Percentiles rank a stretch among this genome's conserved stretches.
phyloP scores from a whole-genome alignment of 1,284 basidiomycete species.

The Papiliotrema fonsecae region DNA sequence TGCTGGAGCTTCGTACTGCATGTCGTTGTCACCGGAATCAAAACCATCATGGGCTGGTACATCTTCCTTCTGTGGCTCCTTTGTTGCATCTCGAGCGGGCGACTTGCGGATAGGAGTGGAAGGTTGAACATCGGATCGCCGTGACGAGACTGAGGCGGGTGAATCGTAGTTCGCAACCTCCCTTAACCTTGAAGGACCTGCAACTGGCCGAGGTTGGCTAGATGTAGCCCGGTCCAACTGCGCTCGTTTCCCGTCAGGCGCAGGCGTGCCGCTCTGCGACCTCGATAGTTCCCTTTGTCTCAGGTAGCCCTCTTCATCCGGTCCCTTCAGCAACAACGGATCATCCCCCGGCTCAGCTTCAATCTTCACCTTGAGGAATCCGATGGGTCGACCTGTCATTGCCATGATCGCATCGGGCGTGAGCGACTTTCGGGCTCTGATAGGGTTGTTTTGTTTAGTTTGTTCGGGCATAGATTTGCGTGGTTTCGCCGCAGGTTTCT shows the following conservation, averaged over 20 bases:
- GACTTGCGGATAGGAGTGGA: not conserved
- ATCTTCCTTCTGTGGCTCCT: no score
- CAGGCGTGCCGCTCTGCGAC: not conserved
- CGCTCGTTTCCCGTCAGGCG: not conserved
- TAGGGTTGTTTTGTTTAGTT: not conserved
- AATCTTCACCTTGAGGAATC: not conserved
- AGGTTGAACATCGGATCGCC: no score
- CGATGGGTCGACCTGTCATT: not conserved
- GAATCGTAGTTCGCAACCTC: no score
- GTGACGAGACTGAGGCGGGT: no score
- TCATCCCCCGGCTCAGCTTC: slow-evolving; percentile 4
- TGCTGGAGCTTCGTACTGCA: slow-evolving; percentile 1
- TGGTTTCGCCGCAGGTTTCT: not conserved
- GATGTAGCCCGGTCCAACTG: not conserved
- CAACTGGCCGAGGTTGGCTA: no score
- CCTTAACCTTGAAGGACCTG: slow-evolving; percentile 1
- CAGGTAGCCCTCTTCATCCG: slow-evolving; percentile 2
- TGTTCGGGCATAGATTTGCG: slow-evolving; percentile 1
- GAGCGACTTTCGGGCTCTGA: not conserved
- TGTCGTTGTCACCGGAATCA: not conserved
- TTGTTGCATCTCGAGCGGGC: not conserved
- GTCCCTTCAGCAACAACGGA: slow-evolving; percentile 2
- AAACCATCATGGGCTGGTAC: not conserved
- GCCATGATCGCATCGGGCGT: not conserved
- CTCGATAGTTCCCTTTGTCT: not conserved